Percentiles rank a stretch among this genome's conserved stretches.
phyloP scores from a whole-genome alignment of 2,329 filamentous ascomycete species.

The Berkeleyomyces basicola region DNA sequence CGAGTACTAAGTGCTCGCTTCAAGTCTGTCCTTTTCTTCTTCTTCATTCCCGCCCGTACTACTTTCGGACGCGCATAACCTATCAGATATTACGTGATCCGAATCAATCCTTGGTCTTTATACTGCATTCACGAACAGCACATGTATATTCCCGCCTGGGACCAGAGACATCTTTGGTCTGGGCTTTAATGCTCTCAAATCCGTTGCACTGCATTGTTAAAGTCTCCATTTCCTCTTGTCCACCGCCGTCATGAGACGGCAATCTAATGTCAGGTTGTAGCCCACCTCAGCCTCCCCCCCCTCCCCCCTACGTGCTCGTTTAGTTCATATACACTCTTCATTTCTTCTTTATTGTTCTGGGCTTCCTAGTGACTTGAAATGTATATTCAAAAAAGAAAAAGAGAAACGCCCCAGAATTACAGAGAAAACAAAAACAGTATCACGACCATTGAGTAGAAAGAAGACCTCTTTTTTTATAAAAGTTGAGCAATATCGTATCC shows the following conservation, averaged over 20 bases:
- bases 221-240: neutral
- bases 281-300: neutral
- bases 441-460: neutral
- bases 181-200: neutral
- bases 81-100: slow-evolving; percentile 8
- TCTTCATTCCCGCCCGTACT: slow-evolving; percentile 6
- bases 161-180: neutral
- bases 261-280: neutral
- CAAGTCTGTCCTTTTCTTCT: slow-evolving; percentile 3
- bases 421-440: neutral
- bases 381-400: neutral
- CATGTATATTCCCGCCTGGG: neutral
- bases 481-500: neutral
- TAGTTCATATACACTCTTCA: neutral
- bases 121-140: neutral
- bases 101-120: slow-evolving; percentile 6
- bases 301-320: neutral
- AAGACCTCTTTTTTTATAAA: neutral
- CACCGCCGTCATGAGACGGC: neutral
- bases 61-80: slow-evolving; percentile 7
- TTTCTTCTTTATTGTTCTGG: neutral
- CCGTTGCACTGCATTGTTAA: neutral
- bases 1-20: slow-evolving; percentile 53
- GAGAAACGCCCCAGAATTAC: neutral
- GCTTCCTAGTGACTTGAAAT: neutral